Evolutionary conservation across 306 rosid species (phyloP), one percentile per base, ranked within the genome.

Genomic region (Cicer arietinum): DNA sequence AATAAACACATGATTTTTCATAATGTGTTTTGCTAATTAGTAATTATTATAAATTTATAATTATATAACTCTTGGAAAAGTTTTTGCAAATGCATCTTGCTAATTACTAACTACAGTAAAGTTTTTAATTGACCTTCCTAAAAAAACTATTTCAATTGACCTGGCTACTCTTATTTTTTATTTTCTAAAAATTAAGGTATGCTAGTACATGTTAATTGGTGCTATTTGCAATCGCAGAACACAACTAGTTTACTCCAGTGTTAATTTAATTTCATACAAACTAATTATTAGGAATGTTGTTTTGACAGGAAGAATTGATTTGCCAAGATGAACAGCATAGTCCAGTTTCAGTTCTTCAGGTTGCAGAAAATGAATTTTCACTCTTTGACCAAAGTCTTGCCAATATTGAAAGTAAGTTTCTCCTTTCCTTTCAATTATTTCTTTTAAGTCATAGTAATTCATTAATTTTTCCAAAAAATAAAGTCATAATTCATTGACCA

Each of bases 271-370:
- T 30, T 30, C 35, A 30, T 30, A 30, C 5, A 30, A 30, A 30
- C 5, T 30, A 42, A 53, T 43, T 64, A 72, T n/a, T 57, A 12
- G 42, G 42, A 40, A 39, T 42, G 6, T 17, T 62, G 5, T 18
- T 66, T 73, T 61, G 17, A 52, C 82, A 89, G 87, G 82, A 47
- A 39, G 68, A 42, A 30, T 48, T 22, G 10, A 37, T 50, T 51
- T 61, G 76, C n/a, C 80, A 85, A 39, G 90, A 82, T 60, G 93
- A 87, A 41, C 86, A 84, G 45, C 74, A 83, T 14, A 91, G 92
- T 69, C 94, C 97, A 47, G 84, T 91, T 62, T 91, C 94, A 12
- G 92, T 91, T 74, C 86, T 91, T 81, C 82, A 81, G 5, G 78
- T 80, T 76, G 85, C 84, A 37, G 89, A 86, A 68, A 74, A 80